Base-by-base conservation (phyloP, 1,139 yeast genomes). In the Lodderomyces jiufengensis region DNA sequence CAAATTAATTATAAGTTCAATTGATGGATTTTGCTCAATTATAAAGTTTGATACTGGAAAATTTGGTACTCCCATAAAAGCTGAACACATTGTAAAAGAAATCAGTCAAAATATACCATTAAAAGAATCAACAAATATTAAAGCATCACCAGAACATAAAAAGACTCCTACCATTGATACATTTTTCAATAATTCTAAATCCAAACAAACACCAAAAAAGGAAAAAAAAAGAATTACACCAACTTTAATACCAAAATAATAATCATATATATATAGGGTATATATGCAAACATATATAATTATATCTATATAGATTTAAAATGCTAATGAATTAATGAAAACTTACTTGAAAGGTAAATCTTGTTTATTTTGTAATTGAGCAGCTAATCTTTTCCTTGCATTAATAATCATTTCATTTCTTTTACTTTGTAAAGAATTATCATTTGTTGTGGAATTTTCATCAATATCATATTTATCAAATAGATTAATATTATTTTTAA, bases 1-100 rank as follows among this genome's bases (percentile, higher is more conserved):
- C n/a, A 63, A 75, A 12, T 59, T 92, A 20, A 65, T 90, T 45
- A 72, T 84, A 23, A 78, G 95, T n/a, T 85, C 97, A 0, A 84
- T 95, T 0, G 99, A 94, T 57, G 98, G 98, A 15, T 90, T 87
- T 52, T 85, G 97, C 49, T 84, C 96, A 1, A 71, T 73, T 27
- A 58, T 87, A 3, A 58, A 63, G 5, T 77, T 85, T 40, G 73
- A 70, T 3, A 54, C 57, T 2, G 71, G 61, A 1, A 68, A 72
- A 14, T 70, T 85, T 34, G 95, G 95, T 1, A 18, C 20, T 18
- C 65, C 58, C 26, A 24, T 22, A 15, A 45, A 44, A 31, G 30
- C 18, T 4, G 42, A 38, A 16, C 28, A 32, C 18, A 16, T 9
- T 9, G 13, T 11, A n/a, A n/a, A n/a, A 5, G 23, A 13, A 11